Percentiles rank a stretch among this genome's conserved stretches.
Evolutionary conservation across 176 grass and related monocot species (phyloP).

Genomic region (Chrysopogon serrulatus): DNA sequence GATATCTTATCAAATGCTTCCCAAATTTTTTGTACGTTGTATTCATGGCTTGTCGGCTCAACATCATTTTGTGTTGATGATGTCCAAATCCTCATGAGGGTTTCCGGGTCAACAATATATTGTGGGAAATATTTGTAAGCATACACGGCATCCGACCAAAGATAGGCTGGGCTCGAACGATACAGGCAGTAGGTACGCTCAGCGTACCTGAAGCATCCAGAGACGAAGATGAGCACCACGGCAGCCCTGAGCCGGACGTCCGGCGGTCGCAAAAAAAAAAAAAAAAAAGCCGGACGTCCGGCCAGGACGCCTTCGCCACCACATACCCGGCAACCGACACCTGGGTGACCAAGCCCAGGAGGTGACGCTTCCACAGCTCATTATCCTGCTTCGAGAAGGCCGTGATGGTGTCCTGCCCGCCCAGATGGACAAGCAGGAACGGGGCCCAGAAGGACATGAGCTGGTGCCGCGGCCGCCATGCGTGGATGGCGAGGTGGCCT

Average conservation of each 20-base stretch:
- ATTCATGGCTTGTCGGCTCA: not conserved
- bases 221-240: not conserved
- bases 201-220: not conserved
- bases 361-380: no score
- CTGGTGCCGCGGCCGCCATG: no score
- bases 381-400: no score
- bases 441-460: no score
- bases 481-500: no score
- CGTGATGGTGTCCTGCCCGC: no score
- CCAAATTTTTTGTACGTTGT: not conserved
- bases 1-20: not conserved
- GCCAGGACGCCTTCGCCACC: no score
- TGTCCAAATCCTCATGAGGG: not conserved
- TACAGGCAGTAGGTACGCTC: not conserved
- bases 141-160: fast-evolving
- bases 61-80: no score
- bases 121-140: not conserved
- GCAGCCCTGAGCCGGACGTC: not conserved
- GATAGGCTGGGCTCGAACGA: not conserved
- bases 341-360: no score
- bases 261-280: no score
- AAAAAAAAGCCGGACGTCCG: not conserved
- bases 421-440: no score
- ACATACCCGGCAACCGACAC: no score
- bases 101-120: not conserved